Percentiles rank a stretch among this genome's conserved stretches.
Evolutionary conservation across 331 rosid genomes (phyloP).

Genomic region (Cydonia oblonga): DNA sequence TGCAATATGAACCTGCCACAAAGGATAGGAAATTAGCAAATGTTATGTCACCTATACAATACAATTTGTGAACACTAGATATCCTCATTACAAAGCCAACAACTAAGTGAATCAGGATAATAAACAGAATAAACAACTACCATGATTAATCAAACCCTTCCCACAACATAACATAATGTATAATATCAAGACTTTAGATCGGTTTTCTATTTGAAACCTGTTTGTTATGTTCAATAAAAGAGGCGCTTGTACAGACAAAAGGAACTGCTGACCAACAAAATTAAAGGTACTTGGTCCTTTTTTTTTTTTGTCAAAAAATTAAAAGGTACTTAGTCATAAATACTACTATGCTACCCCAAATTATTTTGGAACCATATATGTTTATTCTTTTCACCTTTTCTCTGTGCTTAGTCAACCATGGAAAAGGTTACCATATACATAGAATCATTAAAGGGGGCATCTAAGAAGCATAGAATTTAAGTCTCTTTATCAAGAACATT

Average conservation of each 20-base stretch:
- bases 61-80: background rate
- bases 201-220: background rate
- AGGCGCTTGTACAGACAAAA: background rate
- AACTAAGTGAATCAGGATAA: background rate
- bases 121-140: background rate
- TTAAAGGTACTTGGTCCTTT: too few relatives aligned
- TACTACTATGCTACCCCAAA: too few relatives aligned
- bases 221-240: background rate
- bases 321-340: too few relatives aligned
- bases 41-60: background rate
- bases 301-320: too few relatives aligned
- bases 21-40: background rate
- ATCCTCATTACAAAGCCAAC: background rate
- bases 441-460: background rate
- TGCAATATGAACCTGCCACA: conserved; percentile 52
- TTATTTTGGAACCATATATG: too few relatives aligned
- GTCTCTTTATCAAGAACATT: background rate
- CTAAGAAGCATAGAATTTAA: background rate
- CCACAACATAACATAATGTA: background rate
- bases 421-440: too few relatives aligned
- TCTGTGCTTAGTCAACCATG: too few relatives aligned
- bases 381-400: too few relatives aligned
- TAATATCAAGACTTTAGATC: background rate
- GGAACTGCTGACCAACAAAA: too few relatives aligned
- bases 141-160: background rate